phyloP scores from a whole-genome alignment of 306 rosid genomes.

The Argentina anserina region DNA sequence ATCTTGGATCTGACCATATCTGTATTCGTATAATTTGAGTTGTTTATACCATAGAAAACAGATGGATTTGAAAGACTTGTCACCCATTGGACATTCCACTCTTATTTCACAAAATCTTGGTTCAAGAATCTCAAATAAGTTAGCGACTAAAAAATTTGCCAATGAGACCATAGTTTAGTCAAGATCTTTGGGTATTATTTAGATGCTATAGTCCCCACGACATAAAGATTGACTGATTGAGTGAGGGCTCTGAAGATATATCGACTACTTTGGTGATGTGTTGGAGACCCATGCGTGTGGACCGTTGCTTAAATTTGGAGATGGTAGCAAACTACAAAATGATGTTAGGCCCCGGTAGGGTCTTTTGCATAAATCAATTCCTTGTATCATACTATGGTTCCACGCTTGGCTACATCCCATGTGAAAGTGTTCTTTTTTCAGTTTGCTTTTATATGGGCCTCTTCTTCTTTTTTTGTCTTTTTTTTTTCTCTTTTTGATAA shows the following conservation, averaged over 20 bases:
- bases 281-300: constrained; percentile 27
- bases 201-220: background rate
- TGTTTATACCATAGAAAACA: no score
- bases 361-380: constrained; percentile 18
- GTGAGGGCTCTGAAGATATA: background rate
- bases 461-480: background rate
- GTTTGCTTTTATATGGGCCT: background rate
- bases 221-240: constrained; percentile 3
- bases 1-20: no score
- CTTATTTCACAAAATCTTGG: no score
- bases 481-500: background rate
- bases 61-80: no score
- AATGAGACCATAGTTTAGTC: no score
- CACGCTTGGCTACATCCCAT: constrained; percentile 29
- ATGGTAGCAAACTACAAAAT: constrained; percentile 23
- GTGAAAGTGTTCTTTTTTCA: constrained; percentile 12
- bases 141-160: no score
- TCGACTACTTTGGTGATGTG: constrained; percentile 2
- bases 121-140: no score
- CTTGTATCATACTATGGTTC: constrained; percentile 25
- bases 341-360: constrained; percentile 20
- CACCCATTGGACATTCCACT: no score
- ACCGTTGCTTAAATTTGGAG: constrained; percentile 23
- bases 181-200: background rate
- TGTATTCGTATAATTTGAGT: no score